phyloP scores from a whole-genome alignment of 78 protist species.

The slime mould (Dictyostelium discoideum) region DNA sequence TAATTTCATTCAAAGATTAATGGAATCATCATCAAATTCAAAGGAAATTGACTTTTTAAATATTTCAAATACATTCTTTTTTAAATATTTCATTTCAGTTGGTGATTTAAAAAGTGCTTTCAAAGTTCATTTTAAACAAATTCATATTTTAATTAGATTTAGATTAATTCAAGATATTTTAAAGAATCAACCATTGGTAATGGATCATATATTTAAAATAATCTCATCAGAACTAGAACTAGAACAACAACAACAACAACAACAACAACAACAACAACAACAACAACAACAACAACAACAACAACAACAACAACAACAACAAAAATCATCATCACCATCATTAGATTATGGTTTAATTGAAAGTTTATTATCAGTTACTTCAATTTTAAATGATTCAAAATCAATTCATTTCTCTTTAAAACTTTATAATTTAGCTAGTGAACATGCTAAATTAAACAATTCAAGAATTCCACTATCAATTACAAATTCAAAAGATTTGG shows the following conservation, averaged over 20 bases:
- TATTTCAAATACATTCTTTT: neutral
- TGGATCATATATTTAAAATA: neutral
- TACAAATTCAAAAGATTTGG: neutral
- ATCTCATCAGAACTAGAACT: too few relatives aligned
- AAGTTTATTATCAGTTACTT: neutral
- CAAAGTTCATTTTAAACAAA: neutral
- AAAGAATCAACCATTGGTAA: neutral
- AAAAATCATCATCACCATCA: too few relatives aligned
- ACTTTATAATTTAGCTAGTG: neutral
- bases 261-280: too few relatives aligned
- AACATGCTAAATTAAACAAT: neutral
- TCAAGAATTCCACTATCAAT: neutral
- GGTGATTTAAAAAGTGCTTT: neutral
- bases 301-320: too few relatives aligned
- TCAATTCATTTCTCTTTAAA: neutral
- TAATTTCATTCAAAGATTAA: neutral
- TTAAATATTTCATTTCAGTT: neutral
- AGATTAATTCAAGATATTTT: neutral
- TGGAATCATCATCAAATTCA: neutral
- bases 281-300: too few relatives aligned
- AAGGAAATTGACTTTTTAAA: neutral
- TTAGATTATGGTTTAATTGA: neutral
- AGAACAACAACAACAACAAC: too few relatives aligned
- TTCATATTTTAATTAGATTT: neutral
- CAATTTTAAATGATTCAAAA: neutral